A percentile compares a stretch with the other conserved stretches of the same genome.
phyloP scores from a whole-genome alignment of 2,329 filamentous ascomycete genomes.

The Colletotrichum salicis region DNA sequence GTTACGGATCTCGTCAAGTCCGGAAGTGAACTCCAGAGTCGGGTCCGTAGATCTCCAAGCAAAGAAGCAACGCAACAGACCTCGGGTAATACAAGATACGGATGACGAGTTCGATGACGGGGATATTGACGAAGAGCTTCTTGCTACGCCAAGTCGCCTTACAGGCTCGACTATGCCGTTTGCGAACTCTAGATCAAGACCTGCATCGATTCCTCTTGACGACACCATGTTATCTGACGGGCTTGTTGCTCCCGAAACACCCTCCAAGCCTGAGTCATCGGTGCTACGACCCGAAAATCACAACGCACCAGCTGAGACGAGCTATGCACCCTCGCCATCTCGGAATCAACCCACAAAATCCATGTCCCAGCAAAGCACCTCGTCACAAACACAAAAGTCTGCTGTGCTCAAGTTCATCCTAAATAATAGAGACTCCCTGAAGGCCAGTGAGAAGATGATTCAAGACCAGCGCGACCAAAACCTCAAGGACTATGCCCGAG shows the following conservation, averaged over 20 bases:
- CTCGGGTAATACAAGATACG: constrained; percentile 63
- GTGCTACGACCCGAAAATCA: neutral
- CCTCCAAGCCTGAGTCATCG: constrained; percentile 13
- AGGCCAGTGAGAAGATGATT: constrained; percentile 50
- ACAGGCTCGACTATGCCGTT: constrained; percentile 37
- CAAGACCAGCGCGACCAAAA: constrained; percentile 58
- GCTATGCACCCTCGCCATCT: no score
- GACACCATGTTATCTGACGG: constrained; percentile 23
- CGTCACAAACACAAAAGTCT: constrained; percentile 25
- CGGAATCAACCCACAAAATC: neutral
- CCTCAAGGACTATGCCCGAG: constrained; percentile 57
- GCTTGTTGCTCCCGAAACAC: constrained; percentile 34
- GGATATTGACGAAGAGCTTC: constrained; percentile 66
- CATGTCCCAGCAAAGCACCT: constrained; percentile 19
- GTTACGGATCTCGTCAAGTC: constrained; percentile 31
- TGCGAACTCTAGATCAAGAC: constrained; percentile 8
- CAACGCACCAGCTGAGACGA: neutral
- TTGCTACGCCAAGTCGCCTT: constrained; percentile 54
- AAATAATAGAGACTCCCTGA: constrained; percentile 45
- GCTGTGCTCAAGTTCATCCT: constrained; percentile 39
- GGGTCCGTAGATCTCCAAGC: constrained; percentile 4
- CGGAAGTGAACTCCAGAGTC: constrained; percentile 35
- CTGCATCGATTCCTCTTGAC: constrained; percentile 37
- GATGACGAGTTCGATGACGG: constrained; percentile 70
- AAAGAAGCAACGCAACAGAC: constrained; percentile 31